Base-by-base conservation (phyloP, 768 basidiomycete genomes). In the Hygrocybe punicea region DNA sequence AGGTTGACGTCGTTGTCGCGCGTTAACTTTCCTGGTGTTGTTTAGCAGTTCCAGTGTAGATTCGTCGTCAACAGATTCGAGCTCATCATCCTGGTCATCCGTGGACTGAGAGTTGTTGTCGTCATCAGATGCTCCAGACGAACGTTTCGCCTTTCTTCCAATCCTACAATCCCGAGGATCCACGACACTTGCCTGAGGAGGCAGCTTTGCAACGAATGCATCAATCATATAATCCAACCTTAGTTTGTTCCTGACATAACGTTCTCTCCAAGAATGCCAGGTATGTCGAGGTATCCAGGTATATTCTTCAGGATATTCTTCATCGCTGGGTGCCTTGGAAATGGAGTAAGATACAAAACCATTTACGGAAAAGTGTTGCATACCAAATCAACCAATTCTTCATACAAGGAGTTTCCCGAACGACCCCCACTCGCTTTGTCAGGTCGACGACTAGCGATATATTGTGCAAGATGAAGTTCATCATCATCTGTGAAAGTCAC, bases 211-310 rank as follows among this genome's bases (percentile, higher is more conserved):
- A 14, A 47, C n/a, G 19, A 24, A 35, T 33, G 4, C 24, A 19
- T 56, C 54, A 9, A 56, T 56, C 6, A 6, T 13, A 11, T 3
- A 2, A 34, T 56, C 29, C 9, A 56, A 11, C 3, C 21, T 2
- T 14, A 9, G 2, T 34, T 56, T 44, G 24, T 36, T 48, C 46
- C 42, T 57, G 3, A 39, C 36, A 33, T 93, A 93, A 24, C 90
- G 79, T 64, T 91, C 89, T 24, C 91, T 82, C 90, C 90, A 93
- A 10, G 91, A 91, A 61, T 91, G 87, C 90, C 90, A 93, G 1
- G 89, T 89, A 67, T 93, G 90, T 11, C 89, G 84, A 17, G 76
- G 78, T 16, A 90, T 89, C 90, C 90, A 92, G 0, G 80, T 74
- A 63, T 83, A 91, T 61, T 89, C 87, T 2, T 87, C 83, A 29